Evolutionary conservation across 2,329 filamentous ascomycete genomes (phyloP).

Genomic region (Curvularia sp.): DNA sequence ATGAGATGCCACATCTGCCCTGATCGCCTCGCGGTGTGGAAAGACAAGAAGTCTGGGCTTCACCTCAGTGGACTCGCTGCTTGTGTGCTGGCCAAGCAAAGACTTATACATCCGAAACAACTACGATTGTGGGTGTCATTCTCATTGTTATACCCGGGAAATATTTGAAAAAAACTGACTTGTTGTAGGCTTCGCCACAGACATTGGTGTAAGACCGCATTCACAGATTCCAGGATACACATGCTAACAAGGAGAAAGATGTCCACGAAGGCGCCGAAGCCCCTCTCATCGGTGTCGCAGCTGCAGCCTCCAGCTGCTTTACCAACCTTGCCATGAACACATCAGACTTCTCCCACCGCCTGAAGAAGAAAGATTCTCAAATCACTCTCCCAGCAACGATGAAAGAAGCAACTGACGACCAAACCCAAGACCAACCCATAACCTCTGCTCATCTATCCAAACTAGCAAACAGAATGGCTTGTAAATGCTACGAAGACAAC

Average conservation of each 20-base stretch:
- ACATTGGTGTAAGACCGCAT: slow-evolving; percentile 26
- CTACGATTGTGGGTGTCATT: slow-evolving; percentile 21
- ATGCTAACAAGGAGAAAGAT: slow-evolving; percentile 17
- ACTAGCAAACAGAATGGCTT: slow-evolving; percentile 28
- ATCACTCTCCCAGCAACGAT: not conserved
- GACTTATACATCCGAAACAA: slow-evolving; percentile 17
- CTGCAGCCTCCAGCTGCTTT: slow-evolving; percentile 22
- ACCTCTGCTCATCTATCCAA: slow-evolving; percentile 17
- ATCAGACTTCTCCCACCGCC: slow-evolving; percentile 17
- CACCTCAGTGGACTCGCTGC: slow-evolving; percentile 30
- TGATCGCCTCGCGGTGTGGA: slow-evolving; percentile 27
- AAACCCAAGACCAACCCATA: not conserved
- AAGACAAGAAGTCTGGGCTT: slow-evolving; percentile 26
- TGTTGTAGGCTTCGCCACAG: slow-evolving; percentile 23
- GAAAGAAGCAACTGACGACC: not conserved
- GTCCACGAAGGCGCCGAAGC: slow-evolving; percentile 30
- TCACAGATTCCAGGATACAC: not conserved
- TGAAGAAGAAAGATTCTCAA: slow-evolving; percentile 8
- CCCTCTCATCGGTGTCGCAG: slow-evolving; percentile 18
- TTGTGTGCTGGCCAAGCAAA: slow-evolving; percentile 14
- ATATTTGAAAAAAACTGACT: not conserved
- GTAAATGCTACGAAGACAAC: slow-evolving; percentile 22
- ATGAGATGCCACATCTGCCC: slow-evolving; percentile 33
- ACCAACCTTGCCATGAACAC: slow-evolving; percentile 21
- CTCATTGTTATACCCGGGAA: not conserved